These are phyloP conservation scores for Syncephalastrum monosporum DNA, from an alignment of 371 early-diverging fungal species.

Conservation along the genomic window DNA sequence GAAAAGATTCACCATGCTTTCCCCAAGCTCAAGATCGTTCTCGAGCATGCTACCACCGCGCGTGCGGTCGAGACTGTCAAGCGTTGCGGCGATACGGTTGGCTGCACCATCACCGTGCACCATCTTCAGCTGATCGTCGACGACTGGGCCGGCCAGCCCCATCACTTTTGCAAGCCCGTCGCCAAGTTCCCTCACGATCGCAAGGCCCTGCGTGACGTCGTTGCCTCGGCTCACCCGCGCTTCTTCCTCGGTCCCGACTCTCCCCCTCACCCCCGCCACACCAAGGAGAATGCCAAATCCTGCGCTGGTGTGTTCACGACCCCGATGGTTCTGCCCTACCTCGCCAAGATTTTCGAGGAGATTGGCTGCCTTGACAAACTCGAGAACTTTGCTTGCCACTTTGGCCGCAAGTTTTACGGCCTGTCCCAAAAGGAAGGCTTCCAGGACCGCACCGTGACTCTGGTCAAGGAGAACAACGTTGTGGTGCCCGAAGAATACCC, in stretches of 20 bases:
- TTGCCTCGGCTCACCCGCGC: slow-evolving; percentile 83
- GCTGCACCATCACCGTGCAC: slow-evolving; percentile 94
- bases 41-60: slow-evolving; percentile 95
- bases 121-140: slow-evolving; percentile 90
- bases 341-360: slow-evolving; percentile 87
- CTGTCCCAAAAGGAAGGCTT: slow-evolving; percentile 54
- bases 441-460: slow-evolving; percentile 49
- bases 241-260: slow-evolving; percentile 98
- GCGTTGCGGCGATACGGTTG: slow-evolving; percentile 88
- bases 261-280: slow-evolving; percentile 89
- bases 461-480: slow-evolving; percentile 51
- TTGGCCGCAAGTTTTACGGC: slow-evolving; percentile 85
- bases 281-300: slow-evolving; percentile 84
- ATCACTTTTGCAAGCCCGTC: slow-evolving; percentile 98
- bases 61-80: slow-evolving; percentile 94
- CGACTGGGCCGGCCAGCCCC: slow-evolving; percentile 96
- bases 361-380: slow-evolving; percentile 81
- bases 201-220: slow-evolving; percentile 84
- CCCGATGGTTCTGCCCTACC: slow-evolving; percentile 79
- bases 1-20: slow-evolving; percentile 83
- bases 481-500: slow-evolving; percentile 58
- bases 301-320: slow-evolving; percentile 94
- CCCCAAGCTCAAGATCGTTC: slow-evolving; percentile 91
- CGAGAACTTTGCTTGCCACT: slow-evolving; percentile 78
- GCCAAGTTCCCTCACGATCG: slow-evolving; percentile 95